A percentile compares a stretch with the other conserved stretches of the same genome.
phyloP scores from a whole-genome alignment of 164 flowering plant genomes.

The Magnolia officinalis region DNA sequence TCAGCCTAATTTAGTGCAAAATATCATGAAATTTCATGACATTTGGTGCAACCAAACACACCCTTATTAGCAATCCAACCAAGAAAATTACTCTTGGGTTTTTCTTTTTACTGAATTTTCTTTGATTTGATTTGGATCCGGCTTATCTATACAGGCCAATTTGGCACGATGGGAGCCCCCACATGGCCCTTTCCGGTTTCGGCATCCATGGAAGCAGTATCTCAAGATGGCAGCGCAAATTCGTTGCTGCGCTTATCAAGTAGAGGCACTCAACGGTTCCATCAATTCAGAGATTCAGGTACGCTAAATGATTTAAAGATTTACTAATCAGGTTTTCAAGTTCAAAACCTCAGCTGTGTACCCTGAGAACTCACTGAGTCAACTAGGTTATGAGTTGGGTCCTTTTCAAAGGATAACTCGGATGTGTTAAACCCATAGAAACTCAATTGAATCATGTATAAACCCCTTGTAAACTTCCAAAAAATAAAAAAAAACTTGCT shows the following conservation, averaged over 20 bases:
- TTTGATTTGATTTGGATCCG: neutral
- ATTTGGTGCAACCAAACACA: too few relatives aligned
- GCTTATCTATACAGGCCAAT: constrained; percentile 44
- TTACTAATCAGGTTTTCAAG: too few relatives aligned
- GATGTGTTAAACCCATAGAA: neutral
- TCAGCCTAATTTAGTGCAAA: too few relatives aligned
- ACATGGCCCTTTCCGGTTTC: constrained; percentile 62
- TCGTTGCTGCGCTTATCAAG: constrained; percentile 55
- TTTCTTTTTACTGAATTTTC: neutral
- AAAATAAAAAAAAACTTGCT: too few relatives aligned
- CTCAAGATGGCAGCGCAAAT: constrained; percentile 48
- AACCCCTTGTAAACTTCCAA: too few relatives aligned
- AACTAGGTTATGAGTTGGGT: too few relatives aligned
- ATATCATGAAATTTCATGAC: too few relatives aligned
- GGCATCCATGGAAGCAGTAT: constrained; percentile 77
- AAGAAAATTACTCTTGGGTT: neutral
- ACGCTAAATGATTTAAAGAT: neutral
- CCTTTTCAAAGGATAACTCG: too few relatives aligned
- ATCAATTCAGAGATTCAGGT: constrained; percentile 49
- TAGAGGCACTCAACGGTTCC: constrained; percentile 60
- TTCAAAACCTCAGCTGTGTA: too few relatives aligned
- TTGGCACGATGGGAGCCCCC: constrained; percentile 89
- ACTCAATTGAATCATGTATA: too few relatives aligned
- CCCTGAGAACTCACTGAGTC: too few relatives aligned
- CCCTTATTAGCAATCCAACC: neutral